These are phyloP conservation scores for Epichloe hybrida DNA, from an alignment of 2,329 filamentous ascomycete species.

Conservation along the genomic window DNA sequence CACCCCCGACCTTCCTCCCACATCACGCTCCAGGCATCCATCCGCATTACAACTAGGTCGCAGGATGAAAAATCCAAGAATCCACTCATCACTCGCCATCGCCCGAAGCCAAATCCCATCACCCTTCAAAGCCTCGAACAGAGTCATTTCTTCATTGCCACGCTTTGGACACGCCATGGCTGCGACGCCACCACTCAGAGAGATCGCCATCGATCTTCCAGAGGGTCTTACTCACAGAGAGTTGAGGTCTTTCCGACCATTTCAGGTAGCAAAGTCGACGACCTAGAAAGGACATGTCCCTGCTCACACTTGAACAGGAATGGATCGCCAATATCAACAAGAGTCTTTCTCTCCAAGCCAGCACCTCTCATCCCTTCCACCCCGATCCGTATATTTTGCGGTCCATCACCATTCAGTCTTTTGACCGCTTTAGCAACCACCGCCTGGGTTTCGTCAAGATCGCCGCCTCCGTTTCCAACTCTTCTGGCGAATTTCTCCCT, in stretches of 20 bases:
- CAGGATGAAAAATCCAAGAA: no score
- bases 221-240: conserved; percentile 27
- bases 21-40: no score
- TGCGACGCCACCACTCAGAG: conserved; percentile 4
- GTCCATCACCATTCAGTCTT: conserved; percentile 37
- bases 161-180: not conserved
- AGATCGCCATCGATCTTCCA: conserved; percentile 27
- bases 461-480: conserved; percentile 33
- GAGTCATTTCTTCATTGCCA: not conserved
- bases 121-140: not conserved
- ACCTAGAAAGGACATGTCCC: not conserved
- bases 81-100: no score
- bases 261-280: conserved; percentile 22
- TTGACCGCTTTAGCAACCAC: conserved; percentile 33
- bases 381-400: conserved; percentile 37
- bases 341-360: conserved; percentile 32
- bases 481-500: conserved; percentile 34
- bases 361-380: conserved; percentile 37
- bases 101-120: not conserved
- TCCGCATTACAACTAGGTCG: no score
- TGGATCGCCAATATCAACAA: conserved; percentile 35
- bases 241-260: conserved; percentile 31
- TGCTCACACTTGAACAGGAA: conserved; percentile 17
- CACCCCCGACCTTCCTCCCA: no score
- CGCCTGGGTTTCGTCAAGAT: conserved; percentile 46